phyloP scores from a whole-genome alignment of 1,284 basidiomycete genomes.

The Trichosporon inkin region DNA sequence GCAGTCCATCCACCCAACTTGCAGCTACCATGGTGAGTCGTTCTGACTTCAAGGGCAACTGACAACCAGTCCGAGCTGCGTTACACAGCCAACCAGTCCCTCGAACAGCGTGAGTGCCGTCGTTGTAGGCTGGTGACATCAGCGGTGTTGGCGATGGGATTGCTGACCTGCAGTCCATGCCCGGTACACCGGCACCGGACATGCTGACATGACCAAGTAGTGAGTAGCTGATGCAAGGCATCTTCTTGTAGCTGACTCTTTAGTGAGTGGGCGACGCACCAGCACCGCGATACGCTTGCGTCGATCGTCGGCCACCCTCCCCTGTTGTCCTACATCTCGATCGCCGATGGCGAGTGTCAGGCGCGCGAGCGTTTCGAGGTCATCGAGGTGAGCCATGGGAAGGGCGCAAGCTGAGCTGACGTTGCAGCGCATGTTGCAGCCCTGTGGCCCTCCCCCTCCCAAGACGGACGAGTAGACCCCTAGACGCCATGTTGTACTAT shows the following conservation, averaged over 20 bases:
- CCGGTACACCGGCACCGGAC: conserved; percentile 90
- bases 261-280: conserved; percentile 96
- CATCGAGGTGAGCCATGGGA: conserved; percentile 67
- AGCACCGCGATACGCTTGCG: conserved; percentile 89
- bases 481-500: conserved; percentile 19
- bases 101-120: conserved; percentile 72
- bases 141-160: neutral
- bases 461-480: conserved; percentile 71
- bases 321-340: conserved; percentile 76
- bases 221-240: conserved; percentile 51
- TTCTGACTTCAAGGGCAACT: neutral
- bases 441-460: conserved; percentile 90
- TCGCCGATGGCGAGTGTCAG: conserved; percentile 88
- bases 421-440: conserved; percentile 86
- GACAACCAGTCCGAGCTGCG: conserved; percentile 65
- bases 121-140: neutral
- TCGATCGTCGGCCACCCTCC: conserved; percentile 89
- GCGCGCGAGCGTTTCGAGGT: conserved; percentile 92
- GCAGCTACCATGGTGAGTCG: conserved; percentile 12
- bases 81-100: conserved; percentile 89
- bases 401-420: conserved; percentile 10
- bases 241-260: neutral
- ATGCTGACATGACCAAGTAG: conserved; percentile 93
- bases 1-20: neutral
- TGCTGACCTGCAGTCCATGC: conserved; percentile 69